Conservation (phyloP, 2,329 filamentous ascomycete genomes). For the Claviceps arundinis region DNA sequence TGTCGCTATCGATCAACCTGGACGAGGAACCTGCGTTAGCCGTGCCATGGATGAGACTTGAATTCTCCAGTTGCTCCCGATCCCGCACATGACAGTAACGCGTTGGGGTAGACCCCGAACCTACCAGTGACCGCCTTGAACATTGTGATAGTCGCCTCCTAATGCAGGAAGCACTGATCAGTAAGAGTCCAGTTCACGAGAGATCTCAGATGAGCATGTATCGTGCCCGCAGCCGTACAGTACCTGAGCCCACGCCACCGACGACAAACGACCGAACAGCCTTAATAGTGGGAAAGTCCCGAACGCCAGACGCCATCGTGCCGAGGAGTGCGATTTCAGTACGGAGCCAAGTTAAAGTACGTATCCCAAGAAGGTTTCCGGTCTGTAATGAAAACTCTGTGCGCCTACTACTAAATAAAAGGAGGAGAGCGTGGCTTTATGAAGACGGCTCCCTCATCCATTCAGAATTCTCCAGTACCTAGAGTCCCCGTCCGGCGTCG, state of each 20-base stretch:
- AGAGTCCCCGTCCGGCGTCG: no score
- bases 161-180: conserved; percentile 5
- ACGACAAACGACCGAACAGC: conserved; percentile 61
- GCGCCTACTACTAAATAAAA: no score
- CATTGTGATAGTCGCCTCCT: conserved; percentile 87
- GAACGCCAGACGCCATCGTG: conserved; percentile 18
- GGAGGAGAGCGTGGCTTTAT: no score
- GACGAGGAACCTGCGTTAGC: neutral
- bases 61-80: no score
- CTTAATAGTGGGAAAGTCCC: conserved; percentile 61
- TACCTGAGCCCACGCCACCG: conserved; percentile 20
- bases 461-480: no score
- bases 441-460: no score
- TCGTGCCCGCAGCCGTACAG: neutral
- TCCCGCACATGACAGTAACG: no score
- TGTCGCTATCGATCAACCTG: conserved; percentile 84
- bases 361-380: no score
- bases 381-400: no score
- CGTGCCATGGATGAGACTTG: neutral
- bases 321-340: neutral
- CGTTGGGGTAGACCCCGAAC: conserved; percentile 6
- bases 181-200: neutral
- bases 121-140: conserved; percentile 58
- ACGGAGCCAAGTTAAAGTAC: neutral
- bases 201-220: neutral